phyloP scores from a whole-genome alignment of 371 early-diverging fungal genomes.

The Rhizomucor miehei region DNA sequence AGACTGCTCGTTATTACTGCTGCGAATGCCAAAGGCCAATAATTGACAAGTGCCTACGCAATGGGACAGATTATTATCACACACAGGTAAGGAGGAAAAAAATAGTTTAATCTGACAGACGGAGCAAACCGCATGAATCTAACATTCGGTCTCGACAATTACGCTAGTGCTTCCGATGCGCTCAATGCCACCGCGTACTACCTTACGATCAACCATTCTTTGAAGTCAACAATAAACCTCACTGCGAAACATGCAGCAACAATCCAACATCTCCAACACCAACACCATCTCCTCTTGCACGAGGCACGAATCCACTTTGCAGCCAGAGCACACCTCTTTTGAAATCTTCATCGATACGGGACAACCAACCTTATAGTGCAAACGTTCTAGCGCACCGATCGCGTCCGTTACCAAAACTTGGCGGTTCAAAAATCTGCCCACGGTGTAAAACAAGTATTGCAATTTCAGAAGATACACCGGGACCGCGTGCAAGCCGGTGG shows the following conservation, averaged over 20 bases:
- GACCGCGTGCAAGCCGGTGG: slow-evolving; percentile 58
- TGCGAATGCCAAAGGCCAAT: slow-evolving; percentile 44
- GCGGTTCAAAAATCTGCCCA: slow-evolving; percentile 54
- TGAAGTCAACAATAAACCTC: slow-evolving; percentile 48
- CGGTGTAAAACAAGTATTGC: slow-evolving; percentile 48
- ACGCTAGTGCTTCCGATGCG: slow-evolving; percentile 17
- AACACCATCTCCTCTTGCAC: slow-evolving; percentile 1
- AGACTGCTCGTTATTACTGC: slow-evolving; percentile 25
- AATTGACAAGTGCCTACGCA: slow-evolving; percentile 52
- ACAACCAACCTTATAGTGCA: slow-evolving; percentile 4
- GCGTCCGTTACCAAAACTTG: slow-evolving; percentile 42
- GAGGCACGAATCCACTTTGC: neutral
- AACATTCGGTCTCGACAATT: neutral
- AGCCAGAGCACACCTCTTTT: slow-evolving; percentile 5
- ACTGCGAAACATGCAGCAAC: slow-evolving; percentile 53
- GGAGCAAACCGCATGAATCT: neutral
- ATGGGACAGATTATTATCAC: slow-evolving; percentile 49
- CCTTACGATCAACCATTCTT: slow-evolving; percentile 56
- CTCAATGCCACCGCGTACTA: slow-evolving; percentile 54
- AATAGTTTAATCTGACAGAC: neutral
- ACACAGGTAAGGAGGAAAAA: slow-evolving; percentile 22
- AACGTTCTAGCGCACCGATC: slow-evolving; percentile 11
- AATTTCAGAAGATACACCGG: slow-evolving; percentile 56
- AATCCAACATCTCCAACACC: slow-evolving; percentile 10
- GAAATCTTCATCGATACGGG: neutral